Evolutionary conservation across 116 monocot species (phyloP).

Genomic region (Iris pallida): DNA sequence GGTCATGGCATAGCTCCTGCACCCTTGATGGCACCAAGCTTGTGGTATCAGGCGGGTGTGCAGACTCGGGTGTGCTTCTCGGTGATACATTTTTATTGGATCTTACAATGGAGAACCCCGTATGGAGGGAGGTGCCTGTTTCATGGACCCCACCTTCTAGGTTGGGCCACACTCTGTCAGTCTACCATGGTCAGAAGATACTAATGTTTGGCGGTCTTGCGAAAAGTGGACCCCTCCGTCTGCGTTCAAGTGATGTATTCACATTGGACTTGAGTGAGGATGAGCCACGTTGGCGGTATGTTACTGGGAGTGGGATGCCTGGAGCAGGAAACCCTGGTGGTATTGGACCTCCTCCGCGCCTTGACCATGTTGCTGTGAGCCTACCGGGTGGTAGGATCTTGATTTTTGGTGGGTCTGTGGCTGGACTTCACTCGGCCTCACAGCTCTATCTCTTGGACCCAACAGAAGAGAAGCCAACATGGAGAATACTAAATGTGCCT

Average conservation of each 20-base stretch:
- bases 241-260: constrained; percentile 67
- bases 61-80: constrained; percentile 79
- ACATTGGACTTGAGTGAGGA: constrained; percentile 69
- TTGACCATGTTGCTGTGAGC: constrained; percentile 79
- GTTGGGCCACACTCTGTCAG: constrained; percentile 66
- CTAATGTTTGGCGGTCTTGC: constrained; percentile 89
- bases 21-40: constrained; percentile 68
- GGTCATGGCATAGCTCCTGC: constrained; percentile 94
- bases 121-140: constrained; percentile 71
- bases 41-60: constrained; percentile 83
- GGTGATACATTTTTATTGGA: constrained; percentile 69
- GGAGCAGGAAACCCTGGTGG: constrained; percentile 73
- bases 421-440: constrained; percentile 60
- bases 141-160: constrained; percentile 73
- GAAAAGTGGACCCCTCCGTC: constrained; percentile 59
- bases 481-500: constrained; percentile 64
- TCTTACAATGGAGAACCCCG: constrained; percentile 62
- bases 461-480: constrained; percentile 59
- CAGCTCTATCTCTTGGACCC: constrained; percentile 61
- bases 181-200: constrained; percentile 60
- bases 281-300: constrained; percentile 58
- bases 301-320: constrained; percentile 70
- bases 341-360: constrained; percentile 63
- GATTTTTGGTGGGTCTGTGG: constrained; percentile 74
- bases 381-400: constrained; percentile 61